These are phyloP conservation scores for Blastosporella zonata DNA, from an alignment of 1,284 basidiomycete species.

Conservation along the genomic window DNA sequence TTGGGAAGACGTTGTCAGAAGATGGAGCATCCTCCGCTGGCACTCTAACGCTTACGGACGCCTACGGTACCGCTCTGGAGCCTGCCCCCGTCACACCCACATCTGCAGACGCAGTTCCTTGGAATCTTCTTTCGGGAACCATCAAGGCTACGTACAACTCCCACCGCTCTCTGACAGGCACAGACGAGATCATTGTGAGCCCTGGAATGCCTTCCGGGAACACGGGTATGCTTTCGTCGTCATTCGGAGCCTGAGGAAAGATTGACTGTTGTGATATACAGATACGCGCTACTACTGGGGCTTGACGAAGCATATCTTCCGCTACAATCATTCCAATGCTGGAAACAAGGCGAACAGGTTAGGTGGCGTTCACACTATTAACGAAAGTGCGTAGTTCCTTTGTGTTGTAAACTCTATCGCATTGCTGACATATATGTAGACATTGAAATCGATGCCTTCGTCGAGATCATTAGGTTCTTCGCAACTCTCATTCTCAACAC, in stretches of 20 bases:
- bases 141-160: conserved; percentile 45
- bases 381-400: conserved; percentile 43
- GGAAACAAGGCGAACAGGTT: conserved; percentile 27
- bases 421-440: conserved; percentile 23
- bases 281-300: conserved; percentile 55
- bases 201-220: conserved; percentile 38
- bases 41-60: conserved; percentile 36
- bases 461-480: conserved; percentile 49
- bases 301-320: conserved; percentile 50
- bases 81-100: conserved; percentile 44
- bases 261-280: conserved; percentile 9
- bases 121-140: conserved; percentile 42
- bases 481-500: conserved; percentile 44
- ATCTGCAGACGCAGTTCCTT: conserved; percentile 36
- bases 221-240: conserved; percentile 26
- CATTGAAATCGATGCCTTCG: conserved; percentile 34
- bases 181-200: conserved; percentile 30
- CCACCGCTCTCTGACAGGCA: conserved; percentile 25
- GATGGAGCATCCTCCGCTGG: conserved; percentile 32
- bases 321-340: conserved; percentile 41
- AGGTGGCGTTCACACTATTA: conserved; percentile 62
- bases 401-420: not conserved
- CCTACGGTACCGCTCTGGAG: conserved; percentile 34
- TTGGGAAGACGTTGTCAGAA: conserved; percentile 40
- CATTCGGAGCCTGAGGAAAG: not conserved